Percentiles rank a stretch among this genome's conserved stretches.
Evolutionary conservation across 768 basidiomycete species (phyloP).

Genomic region (Gautieria morchelliformis): DNA sequence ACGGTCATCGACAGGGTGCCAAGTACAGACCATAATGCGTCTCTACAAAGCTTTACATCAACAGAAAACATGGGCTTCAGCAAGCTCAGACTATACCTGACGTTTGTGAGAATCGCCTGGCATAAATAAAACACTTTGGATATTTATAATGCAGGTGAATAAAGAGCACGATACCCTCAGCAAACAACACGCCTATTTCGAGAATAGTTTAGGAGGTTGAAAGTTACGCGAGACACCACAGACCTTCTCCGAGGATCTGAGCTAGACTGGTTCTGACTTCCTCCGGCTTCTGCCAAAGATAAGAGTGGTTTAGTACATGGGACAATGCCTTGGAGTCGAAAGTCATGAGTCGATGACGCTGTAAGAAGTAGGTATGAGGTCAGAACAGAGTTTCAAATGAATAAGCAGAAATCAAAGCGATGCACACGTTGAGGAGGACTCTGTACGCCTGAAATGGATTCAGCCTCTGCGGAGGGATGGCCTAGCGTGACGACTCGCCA

Average conservation of each 20-base stretch:
- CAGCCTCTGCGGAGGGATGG: not conserved
- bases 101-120: slow-evolving; percentile 27
- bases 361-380: not conserved
- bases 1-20: not conserved
- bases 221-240: not conserved
- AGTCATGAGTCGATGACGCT: slow-evolving; percentile 39
- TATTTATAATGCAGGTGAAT: not conserved
- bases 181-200: slow-evolving; percentile 36
- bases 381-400: not conserved
- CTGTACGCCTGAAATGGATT: not conserved
- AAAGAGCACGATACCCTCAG: slow-evolving; percentile 21
- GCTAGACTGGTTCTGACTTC: slow-evolving; percentile 27
- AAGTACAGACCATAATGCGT: slow-evolving; percentile 24
- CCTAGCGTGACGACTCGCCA: slow-evolving; percentile 13
- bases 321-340: slow-evolving; percentile 53
- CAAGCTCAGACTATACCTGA: slow-evolving; percentile 20
- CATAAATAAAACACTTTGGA: too few species aligned
- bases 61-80: not conserved
- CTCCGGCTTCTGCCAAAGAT: slow-evolving; percentile 48
- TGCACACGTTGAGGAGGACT: not conserved
- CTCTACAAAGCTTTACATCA: slow-evolving; percentile 10
- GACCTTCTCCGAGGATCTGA: slow-evolving; percentile 28
- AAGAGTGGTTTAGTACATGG: slow-evolving; percentile 50
- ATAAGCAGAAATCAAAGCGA: not conserved
- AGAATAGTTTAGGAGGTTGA: not conserved